Conservation (phyloP, 768 basidiomycete genomes). For the Suillus alpinus region DNA sequence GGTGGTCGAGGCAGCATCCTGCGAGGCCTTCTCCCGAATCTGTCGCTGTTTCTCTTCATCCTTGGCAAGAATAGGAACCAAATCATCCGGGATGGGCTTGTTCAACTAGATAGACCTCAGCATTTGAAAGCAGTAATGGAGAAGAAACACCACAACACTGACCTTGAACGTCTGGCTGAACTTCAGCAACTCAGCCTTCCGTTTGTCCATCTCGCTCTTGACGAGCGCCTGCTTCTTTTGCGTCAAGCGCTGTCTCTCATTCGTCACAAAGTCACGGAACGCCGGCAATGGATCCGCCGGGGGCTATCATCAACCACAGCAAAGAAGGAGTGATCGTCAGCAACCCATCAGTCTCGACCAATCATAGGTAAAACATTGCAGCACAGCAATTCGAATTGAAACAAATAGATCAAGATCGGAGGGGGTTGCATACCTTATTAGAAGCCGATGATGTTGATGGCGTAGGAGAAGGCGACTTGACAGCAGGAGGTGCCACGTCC, state of each 20-base stretch:
- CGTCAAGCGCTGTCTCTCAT: conserved; percentile 85
- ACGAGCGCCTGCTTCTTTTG: conserved; percentile 87
- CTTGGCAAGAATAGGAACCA: conserved; percentile 90
- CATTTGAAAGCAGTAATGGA: conserved; percentile 1
- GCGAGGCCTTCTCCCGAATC: conserved; percentile 74
- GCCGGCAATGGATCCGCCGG: conserved; percentile 76
- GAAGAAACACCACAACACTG: conserved; percentile 14
- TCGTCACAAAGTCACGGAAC: conserved; percentile 90
- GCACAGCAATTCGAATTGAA: neutral
- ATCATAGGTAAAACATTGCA: conserved; percentile 5
- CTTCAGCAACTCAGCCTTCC: conserved; percentile 88
- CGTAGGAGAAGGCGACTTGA: conserved; percentile 65
- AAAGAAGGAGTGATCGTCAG: conserved; percentile 2
- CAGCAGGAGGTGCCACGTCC: conserved; percentile 42
- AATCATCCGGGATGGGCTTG: conserved; percentile 92
- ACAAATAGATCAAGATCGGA: conserved; percentile 1
- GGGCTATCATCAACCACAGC: conserved; percentile 38
- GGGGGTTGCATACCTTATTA: conserved; percentile 44
- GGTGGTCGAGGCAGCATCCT: conserved; percentile 61
- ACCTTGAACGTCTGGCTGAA: conserved; percentile 97
- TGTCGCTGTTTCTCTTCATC: conserved; percentile 86
- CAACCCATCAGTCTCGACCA: conserved; percentile 13
- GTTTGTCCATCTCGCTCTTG: conserved; percentile 93
- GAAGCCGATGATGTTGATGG: conserved; percentile 41
- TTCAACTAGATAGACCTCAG: conserved; percentile 57